These are phyloP conservation scores for Triticum aestivum DNA, from an alignment of 176 grass and related monocot genomes.

Conservation along the genomic window IWGSC_CS_RefSeq_v2.1 NC_057813.1:58241493-58241992, in stretches of 20 bases:
- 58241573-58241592: conserved; percentile 7
- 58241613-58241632: conserved; percentile 5
- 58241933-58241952: conserved; percentile 1
- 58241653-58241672: conserved; percentile 82
- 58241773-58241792: conserved; percentile 40
- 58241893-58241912: conserved; percentile 73
- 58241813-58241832: conserved; percentile 46
- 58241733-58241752: conserved; percentile 26
- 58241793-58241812: conserved; percentile 66
- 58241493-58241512: conserved; percentile 96
- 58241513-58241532: conserved; percentile 93
- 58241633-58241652: conserved; percentile 59
- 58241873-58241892: conserved; percentile 74
- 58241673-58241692: conserved; percentile 79
- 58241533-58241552: conserved; percentile 98
- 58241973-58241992: conserved; percentile 1
- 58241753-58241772: conserved; percentile 26
- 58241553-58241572: conserved; percentile 88
- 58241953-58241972: conserved; percentile 33
- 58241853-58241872: conserved; percentile 60
- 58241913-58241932: not conserved
- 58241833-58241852: conserved; percentile 50
- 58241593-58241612: not conserved
- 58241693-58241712: conserved; percentile 35
- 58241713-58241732: conserved; percentile 24